These are phyloP conservation scores for Petunia secreta DNA, from an alignment of 257 asterid species.

Conservation along the genomic window DNA sequence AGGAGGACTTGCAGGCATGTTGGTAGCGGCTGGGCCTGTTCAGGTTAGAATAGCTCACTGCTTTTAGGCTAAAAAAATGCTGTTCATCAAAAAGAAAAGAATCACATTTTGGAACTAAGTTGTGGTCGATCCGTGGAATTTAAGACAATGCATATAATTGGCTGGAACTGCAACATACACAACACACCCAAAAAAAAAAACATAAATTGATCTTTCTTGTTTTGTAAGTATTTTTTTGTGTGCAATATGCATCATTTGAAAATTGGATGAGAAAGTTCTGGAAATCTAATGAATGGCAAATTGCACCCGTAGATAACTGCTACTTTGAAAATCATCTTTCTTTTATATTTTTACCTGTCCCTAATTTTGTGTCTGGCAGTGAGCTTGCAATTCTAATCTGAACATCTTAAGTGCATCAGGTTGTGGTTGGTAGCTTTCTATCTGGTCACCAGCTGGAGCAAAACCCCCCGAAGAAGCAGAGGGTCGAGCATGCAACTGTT, in stretches of 20 bases:
- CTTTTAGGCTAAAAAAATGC: neutral
- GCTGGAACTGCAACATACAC: neutral
- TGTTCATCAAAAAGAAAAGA: neutral
- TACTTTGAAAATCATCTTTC: slow-evolving; percentile 17
- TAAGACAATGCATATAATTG: neutral
- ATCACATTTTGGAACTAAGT: neutral
- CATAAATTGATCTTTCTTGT: neutral
- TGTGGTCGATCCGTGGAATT: neutral
- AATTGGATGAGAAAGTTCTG: neutral
- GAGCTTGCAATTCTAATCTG: slow-evolving; percentile 23
- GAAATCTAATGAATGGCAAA: neutral
- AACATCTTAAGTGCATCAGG: slow-evolving; percentile 49
- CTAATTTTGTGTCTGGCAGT: neutral
- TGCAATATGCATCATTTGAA: slow-evolving; percentile 3
- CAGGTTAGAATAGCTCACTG: slow-evolving; percentile 55
- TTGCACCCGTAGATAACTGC: neutral
- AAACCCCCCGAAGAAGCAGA: slow-evolving; percentile 64
- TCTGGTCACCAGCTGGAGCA: slow-evolving; percentile 53
- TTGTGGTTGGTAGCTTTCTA: slow-evolving; percentile 77
- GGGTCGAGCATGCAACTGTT: slow-evolving; percentile 54
- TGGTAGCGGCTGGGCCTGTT: slow-evolving; percentile 80
- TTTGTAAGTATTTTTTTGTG: neutral
- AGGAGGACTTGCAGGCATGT: slow-evolving; percentile 94
- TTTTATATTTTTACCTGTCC: neutral
- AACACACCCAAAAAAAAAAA: neutral